A percentile compares a stretch with the other conserved stretches of the same genome.
phyloP scores from a whole-genome alignment of 2,329 filamentous ascomycete genomes.

The Zasmidium citrigriseum region DNA sequence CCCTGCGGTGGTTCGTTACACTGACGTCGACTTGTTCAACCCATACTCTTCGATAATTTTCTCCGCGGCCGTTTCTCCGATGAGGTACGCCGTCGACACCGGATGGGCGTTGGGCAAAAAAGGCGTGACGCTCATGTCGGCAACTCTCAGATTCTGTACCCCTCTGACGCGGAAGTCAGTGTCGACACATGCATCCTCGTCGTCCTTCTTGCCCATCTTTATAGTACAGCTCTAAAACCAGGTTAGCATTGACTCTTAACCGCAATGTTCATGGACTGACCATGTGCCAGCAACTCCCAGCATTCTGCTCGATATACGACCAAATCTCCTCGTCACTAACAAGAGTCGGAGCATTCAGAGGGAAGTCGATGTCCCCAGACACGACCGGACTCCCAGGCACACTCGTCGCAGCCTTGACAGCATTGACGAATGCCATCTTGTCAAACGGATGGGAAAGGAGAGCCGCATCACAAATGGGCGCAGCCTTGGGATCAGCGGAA shows the following conservation, averaged over 20 bases:
- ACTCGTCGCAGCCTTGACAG: background rate
- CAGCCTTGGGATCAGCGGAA: constrained; percentile 63
- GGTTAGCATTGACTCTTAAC: background rate
- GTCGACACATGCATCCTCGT: background rate
- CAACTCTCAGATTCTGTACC: background rate
- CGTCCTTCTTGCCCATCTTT: background rate
- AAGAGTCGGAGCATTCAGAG: background rate
- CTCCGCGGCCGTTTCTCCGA: constrained; percentile 10
- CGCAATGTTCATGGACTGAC: background rate
- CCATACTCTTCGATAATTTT: constrained; percentile 11
- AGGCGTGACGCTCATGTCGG: constrained; percentile 1
- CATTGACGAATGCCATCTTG: constrained; percentile 38
- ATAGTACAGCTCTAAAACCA: background rate
- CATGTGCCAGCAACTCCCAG: background rate
- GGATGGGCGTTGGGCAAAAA: constrained; percentile 5
- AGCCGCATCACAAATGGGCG: constrained; percentile 57
- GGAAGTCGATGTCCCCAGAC: background rate
- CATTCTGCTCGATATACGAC: background rate
- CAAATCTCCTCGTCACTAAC: background rate
- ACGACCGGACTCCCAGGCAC: background rate
- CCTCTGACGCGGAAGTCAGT: background rate
- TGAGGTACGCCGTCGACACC: constrained; percentile 4
- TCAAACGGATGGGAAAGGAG: constrained; percentile 59
- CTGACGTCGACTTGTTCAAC: background rate
- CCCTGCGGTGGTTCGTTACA: too few species aligned